Conservation (phyloP, 2,329 filamentous ascomycete genomes). For the Pseudomassariella vexata region DNA sequence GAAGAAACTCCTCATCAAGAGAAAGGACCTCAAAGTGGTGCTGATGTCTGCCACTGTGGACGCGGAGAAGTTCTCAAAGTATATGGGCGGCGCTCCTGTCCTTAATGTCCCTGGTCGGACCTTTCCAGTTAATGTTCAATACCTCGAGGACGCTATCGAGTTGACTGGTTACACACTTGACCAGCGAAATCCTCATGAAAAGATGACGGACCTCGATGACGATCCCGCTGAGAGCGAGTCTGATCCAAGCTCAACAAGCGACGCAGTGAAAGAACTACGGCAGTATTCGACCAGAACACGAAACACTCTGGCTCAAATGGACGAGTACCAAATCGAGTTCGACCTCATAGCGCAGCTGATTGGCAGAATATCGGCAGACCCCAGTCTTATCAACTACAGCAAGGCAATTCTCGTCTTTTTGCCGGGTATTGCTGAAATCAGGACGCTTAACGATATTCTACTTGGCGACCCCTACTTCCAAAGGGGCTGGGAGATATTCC, state of each 20-base stretch:
- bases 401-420: conserved; percentile 92
- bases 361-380: conserved; percentile 64
- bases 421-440: conserved; percentile 89
- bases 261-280: conserved; percentile 59
- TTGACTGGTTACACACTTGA: conserved; percentile 67
- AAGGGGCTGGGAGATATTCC: conserved; percentile 76
- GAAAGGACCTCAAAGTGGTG: conserved; percentile 83
- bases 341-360: conserved; percentile 79
- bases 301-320: conserved; percentile 68
- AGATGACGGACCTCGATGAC: conserved; percentile 58
- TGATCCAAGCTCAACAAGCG: conserved; percentile 45
- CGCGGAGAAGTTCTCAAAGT: conserved; percentile 82
- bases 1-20: conserved; percentile 68
- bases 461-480: conserved; percentile 70
- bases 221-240: conserved; percentile 46
- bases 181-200: conserved; percentile 40
- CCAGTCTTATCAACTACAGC: conserved; percentile 65
- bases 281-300: conserved; percentile 73
- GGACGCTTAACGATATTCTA: conserved; percentile 80
- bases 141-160: conserved; percentile 89
- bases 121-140: conserved; percentile 83
- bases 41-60: conserved; percentile 98
- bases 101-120: conserved; percentile 89
- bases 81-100: conserved; percentile 79
- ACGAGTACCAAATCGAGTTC: conserved; percentile 90